These are phyloP conservation scores for Beauveria scarabaeidicola DNA, from an alignment of 2,329 filamentous ascomycete genomes.

Conservation along the genomic window DNA sequence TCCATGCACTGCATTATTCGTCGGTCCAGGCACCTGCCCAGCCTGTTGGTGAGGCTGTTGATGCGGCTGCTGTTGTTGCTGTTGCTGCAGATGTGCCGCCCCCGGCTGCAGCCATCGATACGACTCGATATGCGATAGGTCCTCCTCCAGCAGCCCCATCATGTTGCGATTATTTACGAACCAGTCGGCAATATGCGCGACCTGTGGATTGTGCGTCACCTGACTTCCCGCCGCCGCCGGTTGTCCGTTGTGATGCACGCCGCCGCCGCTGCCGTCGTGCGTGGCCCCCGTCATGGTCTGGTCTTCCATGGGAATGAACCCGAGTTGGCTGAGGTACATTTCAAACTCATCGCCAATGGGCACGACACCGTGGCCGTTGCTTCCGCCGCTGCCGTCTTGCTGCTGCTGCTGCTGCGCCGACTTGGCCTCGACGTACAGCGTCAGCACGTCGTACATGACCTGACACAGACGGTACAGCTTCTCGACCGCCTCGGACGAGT, in stretches of 20 bases:
- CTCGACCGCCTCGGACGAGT: slow-evolving; percentile 48
- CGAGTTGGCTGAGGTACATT: slow-evolving; percentile 55
- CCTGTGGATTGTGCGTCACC: slow-evolving; percentile 21
- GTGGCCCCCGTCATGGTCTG: slow-evolving; percentile 19
- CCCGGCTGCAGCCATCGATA: slow-evolving; percentile 25
- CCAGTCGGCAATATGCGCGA: slow-evolving; percentile 53
- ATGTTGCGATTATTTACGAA: slow-evolving; percentile 58
- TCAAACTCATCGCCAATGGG: slow-evolving; percentile 54
- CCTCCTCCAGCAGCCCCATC: slow-evolving; percentile 56
- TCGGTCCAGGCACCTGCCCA: not conserved
- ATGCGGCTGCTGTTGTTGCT: not conserved
- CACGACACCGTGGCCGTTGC: slow-evolving; percentile 22
- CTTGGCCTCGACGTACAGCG: slow-evolving; percentile 54
- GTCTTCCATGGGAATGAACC: slow-evolving; percentile 42
- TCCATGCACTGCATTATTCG: not conserved
- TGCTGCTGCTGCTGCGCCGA: slow-evolving; percentile 37
- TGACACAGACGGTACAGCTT: slow-evolving; percentile 55
- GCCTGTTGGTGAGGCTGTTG: not conserved
- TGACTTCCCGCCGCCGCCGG: slow-evolving; percentile 3
- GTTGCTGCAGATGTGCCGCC: not conserved
- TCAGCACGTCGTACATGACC: slow-evolving; percentile 53
- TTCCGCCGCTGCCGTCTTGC: slow-evolving; percentile 14
- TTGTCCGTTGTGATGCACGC: slow-evolving; percentile 9
- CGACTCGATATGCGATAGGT: slow-evolving; percentile 39
- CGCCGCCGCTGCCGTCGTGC: slow-evolving; percentile 12